Evolutionary conservation across 164 flowering plant species (phyloP), one percentile per base, ranked within the genome.

Genomic region (Sedum album): DNA sequence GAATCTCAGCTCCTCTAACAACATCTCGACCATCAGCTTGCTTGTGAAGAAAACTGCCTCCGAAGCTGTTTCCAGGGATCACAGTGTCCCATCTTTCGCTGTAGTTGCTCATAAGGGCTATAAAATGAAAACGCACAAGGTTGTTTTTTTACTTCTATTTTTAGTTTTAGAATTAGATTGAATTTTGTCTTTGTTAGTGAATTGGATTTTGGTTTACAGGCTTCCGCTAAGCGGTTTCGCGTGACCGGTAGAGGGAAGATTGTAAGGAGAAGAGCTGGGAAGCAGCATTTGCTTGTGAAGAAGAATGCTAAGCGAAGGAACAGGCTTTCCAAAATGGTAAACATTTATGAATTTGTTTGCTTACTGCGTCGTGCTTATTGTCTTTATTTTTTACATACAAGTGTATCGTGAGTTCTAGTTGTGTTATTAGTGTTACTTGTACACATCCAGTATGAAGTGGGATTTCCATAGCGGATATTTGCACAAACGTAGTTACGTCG

Each of bases 81-180:
- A 65, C 13, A 76, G 69, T 20, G 68, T 73, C 35, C 62, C 74
- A 5, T 67, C 84, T 53, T 71, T 82, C 73, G 77, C 91, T 3
- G 72, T 91, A 18, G 74, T 84, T 44, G 75, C 93, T 53, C 85
- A 84, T 9, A 91, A 89, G 75, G 97, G 97, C 48, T 91, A 89
- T 77, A 89, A 91, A 75, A 86, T 85, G 96, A 91, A 91, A 69
- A 89, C 93, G 75, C 97, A 89, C 83, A 91, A 91, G 93, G 97
- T 91, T 36, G 25, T 41, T 21, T 17, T 31, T 33, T 17, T 1
- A 14, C 14, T 41, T 71, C 21, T 17, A 25, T 39, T 35, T 26
- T 13, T 42, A n/a, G n/a, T 68, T 41, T 17, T 15, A 25, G 6
- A 1, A 20, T 46, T 30, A 31, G 38, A 38, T 70, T 31, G 8